Evolutionary conservation across 768 basidiomycete genomes (phyloP), one percentile per base, ranked within the genome.

Genomic region (Amanita brunnescens): DNA sequence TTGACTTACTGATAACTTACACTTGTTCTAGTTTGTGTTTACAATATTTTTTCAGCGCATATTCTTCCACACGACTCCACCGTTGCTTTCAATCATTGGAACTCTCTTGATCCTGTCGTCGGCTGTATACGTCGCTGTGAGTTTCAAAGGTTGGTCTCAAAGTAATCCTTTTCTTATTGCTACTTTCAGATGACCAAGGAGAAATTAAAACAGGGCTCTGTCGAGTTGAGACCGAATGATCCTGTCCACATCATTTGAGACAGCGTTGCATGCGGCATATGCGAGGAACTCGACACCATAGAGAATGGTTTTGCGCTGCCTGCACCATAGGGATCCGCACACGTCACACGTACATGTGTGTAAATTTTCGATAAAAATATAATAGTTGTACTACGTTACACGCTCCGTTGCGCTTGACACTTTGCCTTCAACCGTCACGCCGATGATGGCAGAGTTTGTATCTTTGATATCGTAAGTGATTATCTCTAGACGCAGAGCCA

Each of bases 121-220:
- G n/a, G 52, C 52, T 21, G 9, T 53, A 12, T 53, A 53, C 26
- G 52, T 53, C 30, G 52, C 37, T 30, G 52, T 53, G 41, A 44
- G 50, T 51, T 13, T 20, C 7, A 6, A 13, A 9, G 10, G 10
- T 16, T 9, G 13, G 8, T 13, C 1, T n/a, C 33, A 10, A 10
- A 7, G n/a, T 23, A 24, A 8, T n/a, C n/a, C 35, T 4, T 26
- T 34, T 3, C 13, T 39, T 3, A 14, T n/a, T n/a, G 16, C 12
- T 10, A 45, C 32, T 35, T 4, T 45, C 6, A 51, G 50, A 5
- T 35, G 18, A 40, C 26, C 13, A 16, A 33, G 29, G 14, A 37
- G 49, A 24, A 29, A 18, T 20, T 18, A 29, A 18, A 14, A 32
- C 30, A 9, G 20, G 16, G n/a, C 12, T 13, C 14, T 8, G 24